These are phyloP conservation scores for Thalia dealbata DNA, from an alignment of 176 grass and related monocot genomes.

Conservation along the genomic window DNA sequence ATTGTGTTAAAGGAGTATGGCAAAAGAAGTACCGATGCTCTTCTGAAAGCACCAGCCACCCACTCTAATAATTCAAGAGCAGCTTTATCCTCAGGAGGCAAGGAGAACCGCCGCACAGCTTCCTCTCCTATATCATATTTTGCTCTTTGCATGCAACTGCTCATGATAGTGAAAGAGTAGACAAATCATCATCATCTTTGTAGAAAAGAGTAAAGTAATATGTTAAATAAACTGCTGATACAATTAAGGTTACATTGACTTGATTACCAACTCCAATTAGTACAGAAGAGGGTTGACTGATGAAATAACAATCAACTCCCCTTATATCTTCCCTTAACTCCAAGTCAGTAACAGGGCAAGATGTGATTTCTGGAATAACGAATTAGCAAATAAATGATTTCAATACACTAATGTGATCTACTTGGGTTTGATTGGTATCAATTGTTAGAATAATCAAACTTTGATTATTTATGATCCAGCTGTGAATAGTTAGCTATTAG, in stretches of 20 bases:
- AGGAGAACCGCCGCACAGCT: constrained; percentile 79
- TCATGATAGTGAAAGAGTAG: constrained; percentile 29
- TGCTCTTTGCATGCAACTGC: constrained; percentile 83
- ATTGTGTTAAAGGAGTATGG: not conserved
- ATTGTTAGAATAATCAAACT: too few species aligned
- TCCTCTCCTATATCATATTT: constrained; percentile 95
- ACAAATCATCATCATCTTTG: constrained; percentile 23
- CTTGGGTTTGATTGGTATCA: too few species aligned
- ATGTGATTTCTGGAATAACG: not conserved
- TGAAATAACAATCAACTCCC: too few species aligned
- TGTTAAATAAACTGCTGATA: too few species aligned
- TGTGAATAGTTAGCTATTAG: too few species aligned
- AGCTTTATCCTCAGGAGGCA: constrained; percentile 85
- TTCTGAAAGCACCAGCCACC: constrained; percentile 70
- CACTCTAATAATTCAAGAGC: constrained; percentile 77
- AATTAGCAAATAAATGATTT: not conserved
- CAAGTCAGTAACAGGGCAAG: too few species aligned
- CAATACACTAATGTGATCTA: not conserved
- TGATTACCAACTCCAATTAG: too few species aligned
- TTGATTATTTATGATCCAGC: too few species aligned
- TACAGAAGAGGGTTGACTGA: too few species aligned
- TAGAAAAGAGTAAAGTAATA: not conserved
- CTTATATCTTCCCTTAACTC: too few species aligned
- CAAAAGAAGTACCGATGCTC: constrained; percentile 44
- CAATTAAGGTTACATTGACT: too few species aligned